Base-by-base conservation (phyloP, 2,329 filamentous ascomycete genomes). In the Aspergillus nomiae region DNA sequence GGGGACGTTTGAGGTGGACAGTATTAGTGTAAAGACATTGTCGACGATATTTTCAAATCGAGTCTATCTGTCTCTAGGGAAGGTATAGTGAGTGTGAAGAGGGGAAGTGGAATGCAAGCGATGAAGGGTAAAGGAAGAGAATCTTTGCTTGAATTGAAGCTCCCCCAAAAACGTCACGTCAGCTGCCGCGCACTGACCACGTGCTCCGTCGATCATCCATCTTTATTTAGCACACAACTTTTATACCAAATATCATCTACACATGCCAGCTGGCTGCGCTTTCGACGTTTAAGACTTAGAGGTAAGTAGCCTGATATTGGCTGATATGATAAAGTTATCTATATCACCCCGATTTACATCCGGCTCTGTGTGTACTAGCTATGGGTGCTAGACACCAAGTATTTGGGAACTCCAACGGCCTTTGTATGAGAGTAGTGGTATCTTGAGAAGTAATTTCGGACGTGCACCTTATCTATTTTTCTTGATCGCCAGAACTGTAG, bases 81-180 rank as follows among this genome's bases (percentile, higher is more conserved):
- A 19, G 32, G 21, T 26, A 21, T 16, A 55, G n/a, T 21, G n/a
- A 2, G 6, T 16, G n/a, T 36, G 30, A 21, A 24, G 21, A 36
- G 51, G 26, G 30, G 30, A 36, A 41, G 9, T 38, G 21, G 51
- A 55, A 36, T 38, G 19, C 26, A 51, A 12, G 14, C 5, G 32
- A 54, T 21, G 51, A 38, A 57, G 51, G 53, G 26, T 30, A 58
- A 60, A 59, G 55, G n/a, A 41, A 38, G 30, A 60, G 54, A 51
- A 24, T 32, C 26, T 41, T n/a, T 41, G 9, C 16, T 41, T n/a
- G 38, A 50, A 24, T 12, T 21, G 16, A 32, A 51, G 28, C 48
- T 32, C 21, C 48, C 9, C 19, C 9, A 19, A 51, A 51, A 51
- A 34, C 48, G 48, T 51, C 48, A 55, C 51, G 51, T 55, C 32